A percentile compares a stretch with the other conserved stretches of the same genome.
Conservation (phyloP, 2,329 filamentous ascomycete genomes). For the Ustulina deusta region DNA sequence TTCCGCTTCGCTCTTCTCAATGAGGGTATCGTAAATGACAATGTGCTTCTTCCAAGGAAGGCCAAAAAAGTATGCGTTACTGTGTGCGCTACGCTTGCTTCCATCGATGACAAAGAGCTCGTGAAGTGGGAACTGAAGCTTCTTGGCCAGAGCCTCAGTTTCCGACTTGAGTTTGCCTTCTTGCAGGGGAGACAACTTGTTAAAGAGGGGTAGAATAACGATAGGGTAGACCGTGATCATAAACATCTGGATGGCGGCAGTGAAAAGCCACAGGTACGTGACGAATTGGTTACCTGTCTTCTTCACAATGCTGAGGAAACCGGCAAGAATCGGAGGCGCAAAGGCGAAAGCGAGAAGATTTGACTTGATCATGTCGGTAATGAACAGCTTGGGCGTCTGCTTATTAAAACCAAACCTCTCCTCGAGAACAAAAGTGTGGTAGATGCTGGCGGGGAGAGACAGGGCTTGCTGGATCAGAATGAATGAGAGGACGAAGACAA, state of each 20-base stretch:
- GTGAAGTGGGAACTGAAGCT: conserved; percentile 89
- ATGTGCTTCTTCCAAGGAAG: conserved; percentile 99
- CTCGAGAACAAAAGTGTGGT: conserved; percentile 95
- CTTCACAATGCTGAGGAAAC: conserved; percentile 93
- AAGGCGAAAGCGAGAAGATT: conserved; percentile 84
- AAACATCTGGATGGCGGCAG: conserved; percentile 88
- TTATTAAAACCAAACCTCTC: conserved; percentile 99
- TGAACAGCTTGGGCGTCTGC: conserved; percentile 88
- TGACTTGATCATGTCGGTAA: conserved; percentile 91
- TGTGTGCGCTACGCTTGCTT: conserved; percentile 87
- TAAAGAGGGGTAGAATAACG: conserved; percentile 94
- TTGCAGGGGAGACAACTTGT: conserved; percentile 94
- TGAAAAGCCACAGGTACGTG: conserved; percentile 97
- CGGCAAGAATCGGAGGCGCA: conserved; percentile 88
- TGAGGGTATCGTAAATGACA: conserved; percentile 97
- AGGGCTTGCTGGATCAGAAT: conserved; percentile 83
- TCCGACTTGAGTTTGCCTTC: conserved; percentile 87
- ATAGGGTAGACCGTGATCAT: conserved; percentile 97
- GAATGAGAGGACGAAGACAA: conserved; percentile 91
- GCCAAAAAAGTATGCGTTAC: conserved; percentile 96
- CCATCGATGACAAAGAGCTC: conserved; percentile 96
- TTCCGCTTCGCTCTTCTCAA: conserved; percentile 91
- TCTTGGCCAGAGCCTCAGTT: conserved; percentile 85
- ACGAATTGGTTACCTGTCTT: conserved; percentile 95
- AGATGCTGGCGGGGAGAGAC: conserved; percentile 84